Evolutionary conservation across 2,329 filamentous ascomycete species (phyloP), one percentile per base, ranked within the genome.

Genomic region (Lachnellula occidentalis): DNA sequence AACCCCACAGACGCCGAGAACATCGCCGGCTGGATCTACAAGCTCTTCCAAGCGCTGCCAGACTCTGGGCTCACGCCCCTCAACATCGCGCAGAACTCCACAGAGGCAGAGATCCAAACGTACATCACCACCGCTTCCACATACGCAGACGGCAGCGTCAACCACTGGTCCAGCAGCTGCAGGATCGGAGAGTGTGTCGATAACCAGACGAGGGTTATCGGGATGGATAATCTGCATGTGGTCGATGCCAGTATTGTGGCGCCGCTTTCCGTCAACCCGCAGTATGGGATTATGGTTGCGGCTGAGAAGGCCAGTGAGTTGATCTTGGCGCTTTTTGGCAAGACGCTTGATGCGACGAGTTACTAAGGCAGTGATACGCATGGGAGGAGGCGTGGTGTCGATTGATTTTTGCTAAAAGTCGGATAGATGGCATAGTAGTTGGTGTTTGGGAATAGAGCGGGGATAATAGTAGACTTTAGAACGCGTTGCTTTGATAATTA

Each of bases 81-180:
- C 11, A 81, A 81, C 58, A 68, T 81, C 19, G 63, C 74, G 0
- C 72, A 69, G 9, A 72, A 73, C 45, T 69, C 76, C 0, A 77
- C 73, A 0, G 65, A 73, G 14, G 72, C 73, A 1, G 70, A 81
- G 50, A 78, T 82, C 34, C 66, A 69, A 19, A 69, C 66, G 6
- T 81, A 79, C 64, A 75, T 81, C 59, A 79, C 74, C 5, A 78
- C 73, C 0, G 59, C 61, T 1, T 77, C 74, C 1, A 51, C 65
- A 5, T 81, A 80, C 57, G 77, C 78, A 0, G 64, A 72, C 3
- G 77, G 77, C 2, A 67, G 73, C 7, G 78, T 80, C 12, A 76
- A 79, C 57, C 78, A 81, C 59, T 81, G 77, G 76, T 77, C 73
- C 27, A 76, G 73, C 53, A 77, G 73, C 31, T 81, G 78, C 63